Evolutionary conservation across 2,329 filamentous ascomycete genomes (phyloP), one percentile per base, ranked within the genome.

Genomic region (Periconia macrospinosa): DNA sequence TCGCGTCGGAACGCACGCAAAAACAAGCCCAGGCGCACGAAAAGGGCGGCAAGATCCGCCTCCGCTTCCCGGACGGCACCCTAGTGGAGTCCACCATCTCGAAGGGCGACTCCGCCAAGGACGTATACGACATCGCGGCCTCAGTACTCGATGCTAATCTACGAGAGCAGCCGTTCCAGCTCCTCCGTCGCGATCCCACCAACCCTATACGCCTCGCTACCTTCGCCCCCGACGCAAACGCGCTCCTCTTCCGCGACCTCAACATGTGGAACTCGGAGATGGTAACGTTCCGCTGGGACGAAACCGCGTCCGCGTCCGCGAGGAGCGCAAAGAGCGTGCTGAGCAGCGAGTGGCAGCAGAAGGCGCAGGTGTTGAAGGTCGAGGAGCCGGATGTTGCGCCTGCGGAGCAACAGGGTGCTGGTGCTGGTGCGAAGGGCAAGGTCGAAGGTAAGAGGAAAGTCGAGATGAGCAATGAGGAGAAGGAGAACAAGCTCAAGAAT

Each of bases 21-120:
- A 87, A 81, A 58, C 77, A 92, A 1, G 82, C 86, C 6, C 81
- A 83, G 6, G 81, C 92, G 55, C 85, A 83, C 47, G 60, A 70
- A 19, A 71, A 67, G 41, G 83, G 84, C 30, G 83, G 96, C 30
- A 82, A 85, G 27, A 81, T 97, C 58, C 91, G 90, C 59, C 83
- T 97, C 46, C 88, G 92, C 23, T 92, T 97, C 63, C 93, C 93
- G 0, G 92, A 97, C 69, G 90, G 92, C 62, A 89, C 86, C 53
- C 86, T 87, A 49, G 85, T 92, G 30, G 85, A 91, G 48, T 87
- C 87, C 76, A 82, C 81, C n/a, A 86, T 95, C 60, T 82, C 80
- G 1, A 84, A 85, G 18, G 71, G 78, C 1, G 87, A 92, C 49
- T 91, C 89, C 0, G 89, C 87, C 1, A 79, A 82, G 2, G 82